Conservation (phyloP, 2,329 filamentous ascomycete species). For the Laburnicola sp. region DNA sequence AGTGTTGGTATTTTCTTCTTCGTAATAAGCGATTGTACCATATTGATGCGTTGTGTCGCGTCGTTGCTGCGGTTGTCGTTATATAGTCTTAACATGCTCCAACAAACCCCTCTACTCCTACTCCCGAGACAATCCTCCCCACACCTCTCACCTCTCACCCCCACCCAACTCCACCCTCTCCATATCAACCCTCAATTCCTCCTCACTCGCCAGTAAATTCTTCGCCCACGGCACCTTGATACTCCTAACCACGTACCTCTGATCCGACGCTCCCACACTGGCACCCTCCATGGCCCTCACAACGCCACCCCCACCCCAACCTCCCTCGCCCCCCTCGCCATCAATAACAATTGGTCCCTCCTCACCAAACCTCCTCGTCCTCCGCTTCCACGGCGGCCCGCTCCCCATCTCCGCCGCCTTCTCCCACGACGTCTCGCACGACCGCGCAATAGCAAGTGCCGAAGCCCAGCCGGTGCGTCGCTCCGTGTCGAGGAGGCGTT, state of each 20-base stretch:
- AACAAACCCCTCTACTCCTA: not conserved
- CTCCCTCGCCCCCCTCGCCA: constrained; percentile 15
- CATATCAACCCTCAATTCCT: constrained; percentile 60
- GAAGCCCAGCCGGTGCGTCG: constrained; percentile 86
- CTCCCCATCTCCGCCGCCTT: constrained; percentile 72
- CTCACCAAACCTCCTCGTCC: constrained; percentile 26
- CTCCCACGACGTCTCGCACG: constrained; percentile 83
- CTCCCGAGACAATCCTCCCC: not conserved
- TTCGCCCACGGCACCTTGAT: constrained; percentile 74
- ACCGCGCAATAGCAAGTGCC: constrained; percentile 76
- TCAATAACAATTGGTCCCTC: constrained; percentile 29
- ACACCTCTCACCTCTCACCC: not conserved
- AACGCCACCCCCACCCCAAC: constrained; percentile 15
- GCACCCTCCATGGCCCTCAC: constrained; percentile 7
- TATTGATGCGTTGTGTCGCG: no score
- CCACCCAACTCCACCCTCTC: constrained; percentile 25
- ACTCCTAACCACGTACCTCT: constrained; percentile 8
- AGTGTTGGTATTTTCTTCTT: no score
- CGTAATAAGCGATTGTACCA: no score
- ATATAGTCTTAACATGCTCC: not conserved
- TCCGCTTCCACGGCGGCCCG: constrained; percentile 68
- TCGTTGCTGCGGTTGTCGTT: no score
- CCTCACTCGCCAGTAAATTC: constrained; percentile 76
- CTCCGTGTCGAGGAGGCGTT: constrained; percentile 72
- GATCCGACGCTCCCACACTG: constrained; percentile 16